Conservation (phyloP, 192 early-diverging fungal species). For the Coemansia sp. region DNA sequence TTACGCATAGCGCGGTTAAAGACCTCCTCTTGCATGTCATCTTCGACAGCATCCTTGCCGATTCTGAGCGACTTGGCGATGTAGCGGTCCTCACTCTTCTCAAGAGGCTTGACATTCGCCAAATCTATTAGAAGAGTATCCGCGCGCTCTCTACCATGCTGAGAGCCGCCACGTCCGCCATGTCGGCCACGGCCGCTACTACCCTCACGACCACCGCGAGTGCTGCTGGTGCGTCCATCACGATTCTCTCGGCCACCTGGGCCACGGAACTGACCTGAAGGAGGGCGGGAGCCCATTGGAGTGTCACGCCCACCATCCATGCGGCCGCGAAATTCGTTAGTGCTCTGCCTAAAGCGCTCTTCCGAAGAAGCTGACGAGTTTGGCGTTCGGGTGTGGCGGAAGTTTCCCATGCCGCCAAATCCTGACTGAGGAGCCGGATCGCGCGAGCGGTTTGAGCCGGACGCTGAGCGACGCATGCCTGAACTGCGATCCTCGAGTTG, state of each 20-base stretch:
- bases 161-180: slow-evolving; percentile 57
- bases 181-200: neutral
- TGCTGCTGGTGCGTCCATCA: slow-evolving; percentile 59
- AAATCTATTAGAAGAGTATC: slow-evolving; percentile 14
- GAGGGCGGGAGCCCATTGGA: slow-evolving; percentile 38
- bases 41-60: slow-evolving; percentile 50
- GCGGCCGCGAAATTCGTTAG: slow-evolving; percentile 31
- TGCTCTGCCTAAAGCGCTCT: slow-evolving; percentile 52
- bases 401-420: slow-evolving; percentile 55
- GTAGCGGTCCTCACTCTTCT: slow-evolving; percentile 86
- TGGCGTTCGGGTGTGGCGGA: slow-evolving; percentile 28
- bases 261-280: slow-evolving; percentile 49
- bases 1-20: slow-evolving; percentile 79
- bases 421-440: slow-evolving; percentile 28
- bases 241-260: slow-evolving; percentile 47
- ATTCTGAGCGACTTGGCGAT: slow-evolving; percentile 36
- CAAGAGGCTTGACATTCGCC: slow-evolving; percentile 75
- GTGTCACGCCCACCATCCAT: slow-evolving; percentile 23
- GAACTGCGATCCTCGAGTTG: slow-evolving; percentile 50
- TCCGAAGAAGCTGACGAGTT: slow-evolving; percentile 34
- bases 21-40: slow-evolving; percentile 60
- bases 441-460: slow-evolving; percentile 41
- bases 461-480: slow-evolving; percentile 44
- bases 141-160: slow-evolving; percentile 27
- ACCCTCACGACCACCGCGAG: slow-evolving; percentile 37